A percentile compares a stretch with the other conserved stretches of the same genome.
Conservation (phyloP, 2,329 filamentous ascomycete species). For the Rhynchosporium secalis region DNA sequence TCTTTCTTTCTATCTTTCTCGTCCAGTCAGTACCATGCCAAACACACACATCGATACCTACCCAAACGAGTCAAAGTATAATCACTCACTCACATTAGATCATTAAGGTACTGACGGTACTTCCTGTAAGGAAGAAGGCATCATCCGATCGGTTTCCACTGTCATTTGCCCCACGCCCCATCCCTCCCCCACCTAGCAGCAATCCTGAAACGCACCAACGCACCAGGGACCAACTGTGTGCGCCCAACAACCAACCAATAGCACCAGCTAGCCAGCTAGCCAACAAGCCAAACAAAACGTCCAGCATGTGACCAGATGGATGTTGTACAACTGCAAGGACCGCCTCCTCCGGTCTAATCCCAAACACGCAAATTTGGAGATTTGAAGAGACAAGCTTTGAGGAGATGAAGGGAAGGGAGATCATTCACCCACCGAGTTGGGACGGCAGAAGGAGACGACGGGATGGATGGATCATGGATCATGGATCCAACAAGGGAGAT, state of each 20-base stretch:
- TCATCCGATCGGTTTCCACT: background rate
- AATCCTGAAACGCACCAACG: conserved; percentile 6
- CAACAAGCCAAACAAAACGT: background rate
- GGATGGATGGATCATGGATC: background rate
- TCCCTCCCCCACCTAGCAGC: background rate
- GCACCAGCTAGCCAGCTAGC: background rate
- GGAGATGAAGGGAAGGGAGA: background rate
- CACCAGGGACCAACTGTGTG: background rate
- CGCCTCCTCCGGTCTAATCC: background rate
- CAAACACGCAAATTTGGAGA: background rate
- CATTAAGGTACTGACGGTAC: too few relatives aligned
- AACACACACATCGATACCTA: too few relatives aligned
- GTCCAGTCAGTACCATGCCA: too few relatives aligned
- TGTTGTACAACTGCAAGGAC: background rate
- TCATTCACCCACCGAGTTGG: background rate
- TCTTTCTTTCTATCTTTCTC: background rate
- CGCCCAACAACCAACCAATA: conserved; percentile 1
- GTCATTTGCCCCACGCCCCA: background rate
- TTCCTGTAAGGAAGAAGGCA: background rate
- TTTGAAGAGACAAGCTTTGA: background rate
- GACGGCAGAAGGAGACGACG: background rate
- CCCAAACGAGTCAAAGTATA: too few relatives aligned
- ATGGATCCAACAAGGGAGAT: too few relatives aligned
- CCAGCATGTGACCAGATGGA: conserved; percentile 1
- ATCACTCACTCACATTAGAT: too few relatives aligned